Evolutionary conservation across 1,284 basidiomycete species (phyloP), one percentile per base, ranked within the genome.

Genomic region (Irpex sp.): DNA sequence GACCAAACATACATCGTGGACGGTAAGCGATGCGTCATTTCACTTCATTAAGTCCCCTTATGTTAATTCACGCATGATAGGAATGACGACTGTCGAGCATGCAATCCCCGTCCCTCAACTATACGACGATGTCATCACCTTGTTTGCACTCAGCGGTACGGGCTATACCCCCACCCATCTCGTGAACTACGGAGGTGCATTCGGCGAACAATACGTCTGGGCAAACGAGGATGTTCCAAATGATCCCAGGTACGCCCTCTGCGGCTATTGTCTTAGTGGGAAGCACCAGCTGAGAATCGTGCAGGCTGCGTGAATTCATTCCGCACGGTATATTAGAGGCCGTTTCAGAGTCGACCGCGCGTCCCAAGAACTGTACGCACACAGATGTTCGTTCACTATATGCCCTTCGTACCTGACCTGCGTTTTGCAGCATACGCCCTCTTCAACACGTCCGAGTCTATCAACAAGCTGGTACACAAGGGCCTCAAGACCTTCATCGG

Each of bases 11-110:
- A 90, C 67, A 89, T 91, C 59, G 74, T 88, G 26, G 89, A 90
- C 68, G 89, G 88, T 84, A 66, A 65, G 76, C 55, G 55, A 33
- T n/a, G 9, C 43, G 11, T 5, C 31, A 31, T 31, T 31, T 31
- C 31, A 31, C 7, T n/a, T 26, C 7, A 4, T 17, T 33, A 7
- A n/a, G 17, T n/a, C n/a, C 33, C 31, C n/a, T 54, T 5, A 62
- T 5, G 21, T 31, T 60, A n/a, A 60, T 17, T 59, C 11, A 55
- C 37, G 21, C 5, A n/a, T 47, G 35, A 5, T 59, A 90, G 88
- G 88, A 13, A 91, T 91, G 89, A 90, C 89, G 0, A 90, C 89
- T 0, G 74, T 90, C n/a, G 89, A 91, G 69, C 89, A 91, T 67
- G 76, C 86, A 6, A 69, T 91, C 19, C 89, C 89, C 3, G 76